A percentile compares a stretch with the other conserved stretches of the same genome.
phyloP scores from a whole-genome alignment of 495 filamentous ascomycete species.

The Xanthoparmelia taractica region DNA sequence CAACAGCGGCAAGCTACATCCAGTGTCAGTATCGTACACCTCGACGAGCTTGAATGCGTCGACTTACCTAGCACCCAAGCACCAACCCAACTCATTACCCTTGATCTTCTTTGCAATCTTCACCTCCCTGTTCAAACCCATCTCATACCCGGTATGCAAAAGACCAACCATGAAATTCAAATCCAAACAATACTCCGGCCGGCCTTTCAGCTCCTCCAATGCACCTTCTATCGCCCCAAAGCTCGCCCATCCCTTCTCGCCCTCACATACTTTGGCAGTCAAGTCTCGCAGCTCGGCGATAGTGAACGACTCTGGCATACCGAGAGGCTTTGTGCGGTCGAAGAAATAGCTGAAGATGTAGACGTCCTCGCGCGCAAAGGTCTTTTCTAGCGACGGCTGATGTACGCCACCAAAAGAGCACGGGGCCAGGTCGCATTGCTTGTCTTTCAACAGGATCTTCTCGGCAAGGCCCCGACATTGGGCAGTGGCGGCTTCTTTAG shows the following conservation, averaged over 20 bases:
- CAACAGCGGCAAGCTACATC: constrained; percentile 60
- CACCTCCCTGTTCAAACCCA: constrained; percentile 92
- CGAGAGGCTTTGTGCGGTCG: constrained; percentile 82
- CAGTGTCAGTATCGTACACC: constrained; percentile 29
- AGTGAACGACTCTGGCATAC: constrained; percentile 94
- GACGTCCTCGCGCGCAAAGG: constrained; percentile 83
- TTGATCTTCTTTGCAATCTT: constrained; percentile 98
- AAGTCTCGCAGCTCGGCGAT: constrained; percentile 79
- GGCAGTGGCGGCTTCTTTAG: constrained; percentile 56
- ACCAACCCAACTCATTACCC: constrained; percentile 95
- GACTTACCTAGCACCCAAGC: constrained; percentile 84
- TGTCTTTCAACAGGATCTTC: constrained; percentile 82
- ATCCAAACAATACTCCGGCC: constrained; percentile 89
- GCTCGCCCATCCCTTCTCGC: constrained; percentile 65
- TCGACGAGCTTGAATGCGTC: constrained; percentile 1
- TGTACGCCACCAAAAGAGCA: constrained; percentile 98
- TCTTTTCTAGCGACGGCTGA: constrained; percentile 87
- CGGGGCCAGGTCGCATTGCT: constrained; percentile 69
- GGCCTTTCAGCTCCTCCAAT: constrained; percentile 58
- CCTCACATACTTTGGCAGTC: constrained; percentile 74
- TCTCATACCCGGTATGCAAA: constrained; percentile 93
- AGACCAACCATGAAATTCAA: constrained; percentile 91
- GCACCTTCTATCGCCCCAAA: constrained; percentile 70
- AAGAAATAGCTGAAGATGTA: constrained; percentile 97
- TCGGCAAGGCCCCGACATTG: constrained; percentile 88